Percentiles rank a stretch among this genome's conserved stretches.
Evolutionary conservation across 345 rosid genomes (phyloP).

Genomic region (Populus tremula): DNA sequence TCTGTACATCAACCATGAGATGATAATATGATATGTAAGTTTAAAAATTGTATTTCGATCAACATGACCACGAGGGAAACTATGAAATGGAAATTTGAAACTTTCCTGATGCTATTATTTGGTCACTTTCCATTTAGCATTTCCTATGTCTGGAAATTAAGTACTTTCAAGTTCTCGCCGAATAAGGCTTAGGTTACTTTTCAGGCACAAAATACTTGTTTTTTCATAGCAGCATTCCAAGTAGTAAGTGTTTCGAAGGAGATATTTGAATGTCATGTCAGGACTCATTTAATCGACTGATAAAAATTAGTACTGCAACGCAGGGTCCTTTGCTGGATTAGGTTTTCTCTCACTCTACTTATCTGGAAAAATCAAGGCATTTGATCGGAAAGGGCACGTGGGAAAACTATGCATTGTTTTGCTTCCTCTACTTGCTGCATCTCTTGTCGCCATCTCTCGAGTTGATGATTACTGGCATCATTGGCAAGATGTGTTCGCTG

Average conservation of each 20-base stretch:
- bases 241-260: not conserved
- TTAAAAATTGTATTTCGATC: not conserved
- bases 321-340: slow-evolving; percentile 89
- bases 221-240: not conserved
- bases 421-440: slow-evolving; percentile 61
- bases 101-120: not conserved
- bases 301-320: not conserved
- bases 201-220: not conserved
- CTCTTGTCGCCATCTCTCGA: slow-evolving; percentile 76
- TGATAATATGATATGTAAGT: not conserved
- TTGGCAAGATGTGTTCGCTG: slow-evolving; percentile 84
- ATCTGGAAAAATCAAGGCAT: slow-evolving; percentile 65
- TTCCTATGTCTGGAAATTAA: not conserved
- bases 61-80: not conserved
- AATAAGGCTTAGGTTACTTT: not conserved
- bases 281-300: not conserved
- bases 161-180: not conserved
- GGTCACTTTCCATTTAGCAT: not conserved
- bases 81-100: not conserved
- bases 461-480: slow-evolving; percentile 90
- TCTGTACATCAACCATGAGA: not conserved
- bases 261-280: not conserved
- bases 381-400: slow-evolving; percentile 67
- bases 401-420: slow-evolving; percentile 68
- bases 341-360: slow-evolving; percentile 69